phyloP scores from a whole-genome alignment of 768 basidiomycete genomes.

The Serendipita sp. region DNA sequence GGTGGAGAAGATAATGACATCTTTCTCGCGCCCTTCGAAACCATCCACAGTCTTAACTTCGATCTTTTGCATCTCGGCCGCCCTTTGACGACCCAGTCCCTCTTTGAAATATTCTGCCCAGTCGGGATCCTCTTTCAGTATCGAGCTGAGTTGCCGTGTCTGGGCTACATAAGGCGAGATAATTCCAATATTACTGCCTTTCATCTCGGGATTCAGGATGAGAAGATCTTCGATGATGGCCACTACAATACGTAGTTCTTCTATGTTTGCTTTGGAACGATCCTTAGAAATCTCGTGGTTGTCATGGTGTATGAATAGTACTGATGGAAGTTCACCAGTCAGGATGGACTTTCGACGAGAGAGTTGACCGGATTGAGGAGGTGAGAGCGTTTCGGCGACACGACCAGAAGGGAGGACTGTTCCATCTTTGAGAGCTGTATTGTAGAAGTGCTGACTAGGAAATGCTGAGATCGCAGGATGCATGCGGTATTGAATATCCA shows the following conservation, averaged over 20 bases:
- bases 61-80: conserved; percentile 45
- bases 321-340: conserved; percentile 35
- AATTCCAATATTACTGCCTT: conserved; percentile 70
- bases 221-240: conserved; percentile 73
- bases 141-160: conserved; percentile 52
- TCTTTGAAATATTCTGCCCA: conserved; percentile 38
- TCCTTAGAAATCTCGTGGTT: conserved; percentile 51
- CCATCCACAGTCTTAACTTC: conserved; percentile 92
- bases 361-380: conserved; percentile 46
- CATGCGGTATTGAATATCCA: conserved; percentile 94
- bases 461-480: conserved; percentile 81
- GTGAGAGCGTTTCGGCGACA: conserved; percentile 42
- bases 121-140: conserved; percentile 41
- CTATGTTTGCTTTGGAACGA: conserved; percentile 60
- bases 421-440: conserved; percentile 52
- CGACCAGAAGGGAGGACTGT: conserved; percentile 52
- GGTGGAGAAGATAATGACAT: conserved; percentile 82
- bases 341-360: conserved; percentile 7
- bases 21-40: conserved; percentile 88
- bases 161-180: conserved; percentile 89
- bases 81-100: conserved; percentile 50
- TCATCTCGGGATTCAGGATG: conserved; percentile 46
- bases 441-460: conserved; percentile 74
- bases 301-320: conserved; percentile 72
- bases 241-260: conserved; percentile 64